Base-by-base conservation (phyloP, 305 asterid species). In the Nicotiana rustica region DNA sequence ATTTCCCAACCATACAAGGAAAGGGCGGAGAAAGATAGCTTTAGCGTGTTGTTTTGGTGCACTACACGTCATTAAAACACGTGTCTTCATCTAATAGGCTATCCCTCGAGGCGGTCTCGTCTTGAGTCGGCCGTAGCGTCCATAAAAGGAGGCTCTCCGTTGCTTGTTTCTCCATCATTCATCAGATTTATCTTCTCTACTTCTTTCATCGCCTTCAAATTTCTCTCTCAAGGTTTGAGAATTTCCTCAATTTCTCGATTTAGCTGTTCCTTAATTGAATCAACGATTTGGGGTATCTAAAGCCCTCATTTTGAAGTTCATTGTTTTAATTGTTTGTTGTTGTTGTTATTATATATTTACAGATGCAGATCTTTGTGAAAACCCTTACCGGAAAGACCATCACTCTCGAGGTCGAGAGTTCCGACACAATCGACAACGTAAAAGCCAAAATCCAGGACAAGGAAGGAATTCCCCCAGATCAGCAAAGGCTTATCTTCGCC, bases 301-400 rank as follows among this genome's bases (percentile, higher is more conserved):
- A 12, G 0, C 10, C 78, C 18, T 57, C n/a, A 5, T 17, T 59
- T 57, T 10, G 56, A 10, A 61, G 73, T 70, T 17, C 1, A 36
- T 4, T 31, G 2, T 17, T 29, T 52, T 75, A 60, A 25, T 12
- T 62, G 55, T 8, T 31, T 2, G 25, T 25, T 25, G 38, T 67
- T 36, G 13, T 69, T 69, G 78, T 9, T 59, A 1, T 78, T 35
- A 5, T 59, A 8, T 17, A 1, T 7, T 78, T 36, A 10, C 68
- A 78, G 67, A 89, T 90, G 93, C 93, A 90, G 86, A 90, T 90
- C 75, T 90, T 90, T 19, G 93, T 90, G 6, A 90, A 89, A 31
- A 90, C 93, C 57, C 88, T 89, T 0, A 90, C 91, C 0, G 91
- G 93, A 2, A 89, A 89, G 84, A 90, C 93, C 3, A 90, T 90